Conservation (phyloP, 305 asterid species). For the Solanum aculeatissimum region DNA sequence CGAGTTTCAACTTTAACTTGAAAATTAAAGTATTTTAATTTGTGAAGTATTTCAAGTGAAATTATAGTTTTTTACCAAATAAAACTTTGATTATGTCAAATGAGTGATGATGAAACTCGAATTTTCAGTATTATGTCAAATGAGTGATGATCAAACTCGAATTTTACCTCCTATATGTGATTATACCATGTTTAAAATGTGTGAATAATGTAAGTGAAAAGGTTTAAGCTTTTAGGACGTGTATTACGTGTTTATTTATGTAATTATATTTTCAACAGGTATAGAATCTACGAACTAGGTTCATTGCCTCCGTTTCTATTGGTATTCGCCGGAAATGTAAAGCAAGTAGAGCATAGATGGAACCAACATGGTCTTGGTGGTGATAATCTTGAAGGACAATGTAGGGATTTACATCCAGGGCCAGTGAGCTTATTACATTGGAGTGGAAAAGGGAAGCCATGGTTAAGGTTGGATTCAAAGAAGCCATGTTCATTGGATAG, state of each 20-base stretch:
- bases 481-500: constrained; percentile 63
- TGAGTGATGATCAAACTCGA: not conserved
- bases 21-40: no score
- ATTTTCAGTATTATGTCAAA: not conserved
- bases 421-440: constrained; percentile 80
- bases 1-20: no score
- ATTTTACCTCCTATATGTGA: not conserved
- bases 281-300: constrained; percentile 65
- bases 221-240: not conserved
- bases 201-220: not conserved
- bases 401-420: constrained; percentile 77
- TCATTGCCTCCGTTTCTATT: constrained; percentile 68
- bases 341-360: constrained; percentile 72
- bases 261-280: not conserved
- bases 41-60: not conserved
- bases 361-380: constrained; percentile 96
- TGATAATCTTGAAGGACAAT: constrained; percentile 64
- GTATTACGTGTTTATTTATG: not conserved
- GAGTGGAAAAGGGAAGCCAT: constrained; percentile 87
- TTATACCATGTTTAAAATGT: not conserved
- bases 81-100: not conserved
- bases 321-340: constrained; percentile 63
- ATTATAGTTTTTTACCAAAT: not conserved
- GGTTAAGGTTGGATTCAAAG: constrained; percentile 62
- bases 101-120: not conserved